A percentile compares a stretch with the other conserved stretches of the same genome.
Evolutionary conservation across 2,329 filamentous ascomycete genomes (phyloP).

Genomic region (Fusarium falciforme): DNA sequence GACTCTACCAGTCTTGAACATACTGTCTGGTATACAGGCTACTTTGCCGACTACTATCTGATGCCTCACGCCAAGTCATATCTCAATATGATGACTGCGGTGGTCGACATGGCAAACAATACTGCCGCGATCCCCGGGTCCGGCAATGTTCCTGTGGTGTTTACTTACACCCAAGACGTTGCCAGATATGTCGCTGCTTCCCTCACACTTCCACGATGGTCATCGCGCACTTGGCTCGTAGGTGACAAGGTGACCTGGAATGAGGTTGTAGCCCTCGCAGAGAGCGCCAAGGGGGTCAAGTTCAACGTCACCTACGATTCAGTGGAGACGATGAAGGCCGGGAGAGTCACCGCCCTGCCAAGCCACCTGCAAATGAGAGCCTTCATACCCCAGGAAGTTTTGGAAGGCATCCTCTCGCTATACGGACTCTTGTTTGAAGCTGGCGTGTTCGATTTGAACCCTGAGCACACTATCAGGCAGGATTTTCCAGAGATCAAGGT

Average conservation of each 20-base stretch:
- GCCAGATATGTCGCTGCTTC: conserved; percentile 56
- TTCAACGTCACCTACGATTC: not conserved
- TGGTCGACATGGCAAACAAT: conserved; percentile 52
- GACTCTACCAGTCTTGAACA: conserved; percentile 1
- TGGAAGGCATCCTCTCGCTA: not conserved
- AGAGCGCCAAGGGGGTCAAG: conserved; percentile 43
- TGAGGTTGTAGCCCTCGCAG: conserved; percentile 53
- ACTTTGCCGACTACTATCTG: conserved; percentile 3
- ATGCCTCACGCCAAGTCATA: not conserved
- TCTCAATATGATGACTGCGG: conserved; percentile 3
- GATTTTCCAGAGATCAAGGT: not conserved
- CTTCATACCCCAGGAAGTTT: not conserved
- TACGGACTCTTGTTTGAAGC: not conserved
- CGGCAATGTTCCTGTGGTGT: not conserved
- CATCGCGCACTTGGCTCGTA: conserved; percentile 48
- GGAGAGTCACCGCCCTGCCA: not conserved
- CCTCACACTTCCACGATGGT: conserved; percentile 58
- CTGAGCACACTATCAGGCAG: not conserved
- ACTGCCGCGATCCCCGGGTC: conserved; percentile 24
- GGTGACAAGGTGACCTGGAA: conserved; percentile 57
- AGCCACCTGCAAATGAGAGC: not conserved
- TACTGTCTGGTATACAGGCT: not conserved
- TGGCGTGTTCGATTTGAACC: not conserved
- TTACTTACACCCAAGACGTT: conserved; percentile 56
- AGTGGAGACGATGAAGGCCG: not conserved